These are phyloP conservation scores for Tetratostichococcus sp. DNA, from an alignment of 139 green algal genomes.

Conservation along the genomic window DNA sequence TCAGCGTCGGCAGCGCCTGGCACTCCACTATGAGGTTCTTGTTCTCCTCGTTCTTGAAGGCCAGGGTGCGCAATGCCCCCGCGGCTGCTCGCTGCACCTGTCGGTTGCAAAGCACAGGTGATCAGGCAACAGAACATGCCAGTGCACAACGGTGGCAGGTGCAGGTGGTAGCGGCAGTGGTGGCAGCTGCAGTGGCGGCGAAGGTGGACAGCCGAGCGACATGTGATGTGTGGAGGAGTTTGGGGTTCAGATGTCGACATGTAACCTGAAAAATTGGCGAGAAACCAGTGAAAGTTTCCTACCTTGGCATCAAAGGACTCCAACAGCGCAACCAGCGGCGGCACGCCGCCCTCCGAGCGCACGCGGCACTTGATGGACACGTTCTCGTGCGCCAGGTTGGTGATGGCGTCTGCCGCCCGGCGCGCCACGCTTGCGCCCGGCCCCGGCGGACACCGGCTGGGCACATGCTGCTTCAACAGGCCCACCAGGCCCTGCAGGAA, in stretches of 20 bases:
- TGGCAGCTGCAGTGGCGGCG: too few species aligned
- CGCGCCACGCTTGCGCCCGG: constrained; percentile 49
- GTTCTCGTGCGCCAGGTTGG: constrained; percentile 96
- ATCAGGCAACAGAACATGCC: too few species aligned
- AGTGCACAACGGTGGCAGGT: too few species aligned
- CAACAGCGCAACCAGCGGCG: constrained; percentile 84
- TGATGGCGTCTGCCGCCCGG: constrained; percentile 90
- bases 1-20: constrained; percentile 82
- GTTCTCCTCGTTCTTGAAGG: constrained; percentile 99
- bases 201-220: too few species aligned
- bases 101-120: too few species aligned
- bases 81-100: constrained; percentile 82
- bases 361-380: constrained; percentile 86
- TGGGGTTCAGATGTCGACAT: too few species aligned
- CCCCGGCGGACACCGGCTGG: constrained; percentile 18
- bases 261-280: too few species aligned
- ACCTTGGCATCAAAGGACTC: constrained; percentile 82
- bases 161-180: too few species aligned
- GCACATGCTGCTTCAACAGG: constrained; percentile 19
- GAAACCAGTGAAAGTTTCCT: too few species aligned
- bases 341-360: constrained; percentile 83
- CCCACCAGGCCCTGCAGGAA: constrained; percentile 20
- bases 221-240: too few species aligned
- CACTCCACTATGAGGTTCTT: constrained; percentile 96
- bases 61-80: constrained; percentile 86